These are phyloP conservation scores for Xanthoparmelia taractica DNA, from an alignment of 495 filamentous ascomycete genomes.

Conservation along the genomic window DNA sequence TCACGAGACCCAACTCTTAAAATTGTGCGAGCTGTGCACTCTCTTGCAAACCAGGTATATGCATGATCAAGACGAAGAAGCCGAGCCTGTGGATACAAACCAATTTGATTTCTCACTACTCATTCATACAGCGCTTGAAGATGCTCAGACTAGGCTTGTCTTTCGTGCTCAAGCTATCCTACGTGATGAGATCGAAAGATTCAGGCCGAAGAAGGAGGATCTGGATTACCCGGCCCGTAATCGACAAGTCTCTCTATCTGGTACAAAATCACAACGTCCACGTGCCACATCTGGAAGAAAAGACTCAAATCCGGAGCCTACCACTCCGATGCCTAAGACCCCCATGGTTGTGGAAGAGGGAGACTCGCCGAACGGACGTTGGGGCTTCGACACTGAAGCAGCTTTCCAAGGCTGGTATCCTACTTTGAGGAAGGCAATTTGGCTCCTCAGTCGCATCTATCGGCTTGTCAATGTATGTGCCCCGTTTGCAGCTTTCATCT, in stretches of 20 bases:
- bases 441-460: conserved; percentile 78
- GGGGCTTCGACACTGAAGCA: conserved; percentile 47
- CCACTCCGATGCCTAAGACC: conserved; percentile 45
- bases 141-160: conserved; percentile 68
- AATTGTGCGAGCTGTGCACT: conserved; percentile 73
- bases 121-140: conserved; percentile 61
- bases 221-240: conserved; percentile 56
- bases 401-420: conserved; percentile 53
- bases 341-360: conserved; percentile 44
- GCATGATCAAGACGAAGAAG: conserved; percentile 62
- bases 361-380: conserved; percentile 41
- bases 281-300: conserved; percentile 39
- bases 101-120: conserved; percentile 60
- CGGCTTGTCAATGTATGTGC: conserved; percentile 66
- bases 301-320: conserved; percentile 35
- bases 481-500: conserved; percentile 26
- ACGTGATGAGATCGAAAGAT: conserved; percentile 61
- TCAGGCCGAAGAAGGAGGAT: conserved; percentile 60
- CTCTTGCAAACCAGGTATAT: conserved; percentile 80
- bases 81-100: conserved; percentile 44
- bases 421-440: conserved; percentile 67
- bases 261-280: conserved; percentile 38
- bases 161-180: conserved; percentile 61
- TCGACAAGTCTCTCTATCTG: conserved; percentile 39
- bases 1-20: conserved; percentile 61